phyloP scores from a whole-genome alignment of 495 filamentous ascomycete species.

The Aspergillus sclerotioniger region DNA sequence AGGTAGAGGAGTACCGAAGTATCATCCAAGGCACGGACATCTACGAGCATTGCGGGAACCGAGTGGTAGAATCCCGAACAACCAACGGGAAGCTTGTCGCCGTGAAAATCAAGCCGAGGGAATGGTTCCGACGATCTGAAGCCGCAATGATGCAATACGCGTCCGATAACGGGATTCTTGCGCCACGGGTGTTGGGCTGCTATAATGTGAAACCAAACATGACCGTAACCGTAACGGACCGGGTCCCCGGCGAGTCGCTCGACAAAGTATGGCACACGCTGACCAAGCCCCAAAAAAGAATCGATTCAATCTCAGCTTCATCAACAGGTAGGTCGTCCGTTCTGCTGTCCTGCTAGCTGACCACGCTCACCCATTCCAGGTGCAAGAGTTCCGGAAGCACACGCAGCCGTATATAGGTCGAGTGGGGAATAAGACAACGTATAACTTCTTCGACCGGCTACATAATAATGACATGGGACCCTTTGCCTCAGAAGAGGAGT shows the following conservation, averaged over 20 bases:
- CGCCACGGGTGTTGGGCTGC: not conserved
- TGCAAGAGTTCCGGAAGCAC: not conserved
- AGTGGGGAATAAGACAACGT: not conserved
- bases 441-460: not conserved
- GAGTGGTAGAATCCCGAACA: constrained; percentile 6
- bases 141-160: constrained; percentile 12
- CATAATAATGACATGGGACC: not conserved
- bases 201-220: constrained; percentile 8
- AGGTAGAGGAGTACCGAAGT: not conserved
- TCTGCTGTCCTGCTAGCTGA: not conserved
- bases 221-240: constrained; percentile 11
- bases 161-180: constrained; percentile 6
- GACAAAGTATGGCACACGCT: constrained; percentile 13
- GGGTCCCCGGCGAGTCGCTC: constrained; percentile 9
- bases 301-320: constrained; percentile 10
- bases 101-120: constrained; percentile 9
- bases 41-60: constrained; percentile 14
- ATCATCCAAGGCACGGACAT: constrained; percentile 9
- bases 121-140: constrained; percentile 6
- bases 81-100: constrained; percentile 10
- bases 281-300: constrained; percentile 4
- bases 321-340: constrained; percentile 5
- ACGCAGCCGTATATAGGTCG: constrained; percentile 9
- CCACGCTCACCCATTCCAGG: not conserved
- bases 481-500: not conserved